Conservation (phyloP, 2,329 filamentous ascomycete genomes). For the Teratosphaeria zuluensis region DNA sequence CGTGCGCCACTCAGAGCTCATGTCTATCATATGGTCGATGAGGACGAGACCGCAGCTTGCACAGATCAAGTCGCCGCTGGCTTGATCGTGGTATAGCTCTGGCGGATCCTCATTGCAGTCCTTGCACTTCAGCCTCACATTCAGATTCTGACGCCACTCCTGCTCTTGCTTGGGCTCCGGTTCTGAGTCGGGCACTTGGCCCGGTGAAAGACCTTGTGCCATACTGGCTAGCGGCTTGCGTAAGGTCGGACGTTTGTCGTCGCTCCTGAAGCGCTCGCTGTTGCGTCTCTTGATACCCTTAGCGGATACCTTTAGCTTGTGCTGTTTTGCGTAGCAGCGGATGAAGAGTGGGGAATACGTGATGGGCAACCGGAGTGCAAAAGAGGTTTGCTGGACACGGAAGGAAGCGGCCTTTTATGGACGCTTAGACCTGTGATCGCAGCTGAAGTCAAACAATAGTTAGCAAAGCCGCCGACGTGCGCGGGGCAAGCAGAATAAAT, state of each 20-base stretch:
- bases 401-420: neutral
- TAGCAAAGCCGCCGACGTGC: slow-evolving; percentile 6
- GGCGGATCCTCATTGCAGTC: slow-evolving; percentile 91
- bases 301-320: slow-evolving; percentile 35
- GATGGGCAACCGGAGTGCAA: slow-evolving; percentile 10
- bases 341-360: slow-evolving; percentile 62
- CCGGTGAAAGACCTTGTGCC: slow-evolving; percentile 34
- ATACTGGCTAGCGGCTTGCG: slow-evolving; percentile 22
- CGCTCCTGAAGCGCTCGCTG: slow-evolving; percentile 26
- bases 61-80: slow-evolving; percentile 86
- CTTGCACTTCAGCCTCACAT: slow-evolving; percentile 72
- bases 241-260: slow-evolving; percentile 12
- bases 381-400: neutral
- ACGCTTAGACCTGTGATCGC: neutral
- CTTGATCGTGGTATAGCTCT: slow-evolving; percentile 86
- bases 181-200: slow-evolving; percentile 33
- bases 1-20: slow-evolving; percentile 94
- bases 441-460: slow-evolving; percentile 1
- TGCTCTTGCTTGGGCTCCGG: slow-evolving; percentile 26
- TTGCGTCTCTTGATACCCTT: slow-evolving; percentile 37
- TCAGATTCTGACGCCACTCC: slow-evolving; percentile 73
- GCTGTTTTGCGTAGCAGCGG: slow-evolving; percentile 39
- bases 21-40: slow-evolving; percentile 85
- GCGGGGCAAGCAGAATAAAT: neutral
- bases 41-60: slow-evolving; percentile 85